Conservation (phyloP, 2,329 filamentous ascomycete genomes). For the Cadophora sp. region DNA sequence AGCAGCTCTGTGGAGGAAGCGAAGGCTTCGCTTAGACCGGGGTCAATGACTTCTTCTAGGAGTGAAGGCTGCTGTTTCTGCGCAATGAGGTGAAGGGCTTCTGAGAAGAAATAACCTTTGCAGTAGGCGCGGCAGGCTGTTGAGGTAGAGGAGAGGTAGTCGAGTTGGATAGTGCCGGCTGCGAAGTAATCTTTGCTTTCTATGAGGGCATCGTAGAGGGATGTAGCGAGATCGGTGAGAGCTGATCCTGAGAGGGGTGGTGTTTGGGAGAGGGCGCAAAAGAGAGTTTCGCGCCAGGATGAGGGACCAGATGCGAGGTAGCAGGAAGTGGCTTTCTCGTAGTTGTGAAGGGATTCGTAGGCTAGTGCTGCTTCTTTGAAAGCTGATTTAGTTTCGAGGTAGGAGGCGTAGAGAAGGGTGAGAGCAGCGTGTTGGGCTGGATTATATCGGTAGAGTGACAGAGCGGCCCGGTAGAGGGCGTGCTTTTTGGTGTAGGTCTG, state of each 20-base stretch:
- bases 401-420: constrained; percentile 78
- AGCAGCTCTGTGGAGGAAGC: constrained; percentile 87
- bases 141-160: constrained; percentile 78
- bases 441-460: constrained; percentile 86
- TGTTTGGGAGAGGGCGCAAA: constrained; percentile 71
- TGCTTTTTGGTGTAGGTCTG: constrained; percentile 81
- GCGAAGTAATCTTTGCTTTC: constrained; percentile 85
- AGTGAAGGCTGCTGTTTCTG: constrained; percentile 66
- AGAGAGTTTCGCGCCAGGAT: constrained; percentile 91
- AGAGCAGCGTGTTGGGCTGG: constrained; percentile 68
- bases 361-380: constrained; percentile 89
- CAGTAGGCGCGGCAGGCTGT: constrained; percentile 79
- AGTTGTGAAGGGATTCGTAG: constrained; percentile 84
- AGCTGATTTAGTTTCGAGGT: constrained; percentile 76
- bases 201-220: constrained; percentile 77
- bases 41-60: constrained; percentile 72
- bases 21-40: constrained; percentile 80
- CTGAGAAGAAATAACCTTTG: constrained; percentile 84
- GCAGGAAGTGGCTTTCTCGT: constrained; percentile 76
- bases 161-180: constrained; percentile 80
- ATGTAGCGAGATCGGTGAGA: constrained; percentile 71
- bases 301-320: constrained; percentile 79
- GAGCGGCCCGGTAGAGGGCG: constrained; percentile 76
- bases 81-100: constrained; percentile 80
- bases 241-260: constrained; percentile 66